Evolutionary conservation across 495 filamentous ascomycete species (phyloP).

Genomic region (Trichocladium uniseriatum): DNA sequence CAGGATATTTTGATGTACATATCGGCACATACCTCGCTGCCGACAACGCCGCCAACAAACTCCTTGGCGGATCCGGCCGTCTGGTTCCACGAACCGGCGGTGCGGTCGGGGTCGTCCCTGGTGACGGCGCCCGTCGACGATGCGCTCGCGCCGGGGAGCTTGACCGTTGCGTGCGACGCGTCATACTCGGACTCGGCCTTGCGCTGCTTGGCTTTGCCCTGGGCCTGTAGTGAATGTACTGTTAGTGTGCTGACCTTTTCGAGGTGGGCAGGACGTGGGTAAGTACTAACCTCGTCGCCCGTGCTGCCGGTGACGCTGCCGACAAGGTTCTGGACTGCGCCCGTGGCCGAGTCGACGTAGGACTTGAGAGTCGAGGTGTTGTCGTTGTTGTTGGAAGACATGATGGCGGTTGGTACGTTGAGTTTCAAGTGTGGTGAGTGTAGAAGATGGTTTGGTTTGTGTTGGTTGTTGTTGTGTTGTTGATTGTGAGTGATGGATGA

Average conservation of each 20-base stretch:
- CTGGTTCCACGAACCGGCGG: conserved; percentile 72
- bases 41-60: conserved; percentile 61
- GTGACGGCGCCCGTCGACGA: conserved; percentile 62
- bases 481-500: neutral
- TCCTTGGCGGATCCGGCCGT: conserved; percentile 82
- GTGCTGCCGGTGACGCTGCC: conserved; percentile 67
- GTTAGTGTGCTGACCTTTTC: no score
- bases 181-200: conserved; percentile 56
- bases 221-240: conserved; percentile 21
- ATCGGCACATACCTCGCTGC: conserved; percentile 58
- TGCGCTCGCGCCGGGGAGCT: conserved; percentile 58
- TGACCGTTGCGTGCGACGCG: conserved; percentile 61
- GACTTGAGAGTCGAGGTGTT: conserved; percentile 62
- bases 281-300: conserved; percentile 40
- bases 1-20: no score
- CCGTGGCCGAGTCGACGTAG: conserved; percentile 69
- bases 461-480: conserved; percentile 5
- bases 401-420: conserved; percentile 25
- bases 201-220: conserved; percentile 50
- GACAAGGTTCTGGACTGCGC: conserved; percentile 59
- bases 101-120: conserved; percentile 62
- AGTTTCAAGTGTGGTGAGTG: neutral
- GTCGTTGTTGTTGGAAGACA: conserved; percentile 53
- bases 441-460: conserved; percentile 4
- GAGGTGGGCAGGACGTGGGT: no score